Base-by-base conservation (phyloP, 148 eudicot species). In the Vaccinium vitisidaea region DNA sequence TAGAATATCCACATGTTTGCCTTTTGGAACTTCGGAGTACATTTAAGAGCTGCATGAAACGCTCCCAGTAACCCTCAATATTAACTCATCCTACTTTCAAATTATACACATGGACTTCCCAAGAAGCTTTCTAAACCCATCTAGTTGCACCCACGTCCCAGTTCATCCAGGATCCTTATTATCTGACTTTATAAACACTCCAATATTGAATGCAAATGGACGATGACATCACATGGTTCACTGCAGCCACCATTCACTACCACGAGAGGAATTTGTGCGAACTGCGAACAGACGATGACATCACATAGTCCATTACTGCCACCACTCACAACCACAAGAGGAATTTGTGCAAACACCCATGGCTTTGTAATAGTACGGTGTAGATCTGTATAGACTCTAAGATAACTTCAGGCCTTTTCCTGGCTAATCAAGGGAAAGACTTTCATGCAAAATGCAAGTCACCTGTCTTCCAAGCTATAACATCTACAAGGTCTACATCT, bases 91-190 rank as follows among this genome's bases (percentile, higher is more conserved):
- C 5, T 15, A 12, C 49, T 74, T 43, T 18, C 48, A 74, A 67
- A 67, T 23, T 25, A 67, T 67, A 25, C 32, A 25, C 71, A 14
- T 67, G 71, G 15, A 67, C 48, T 74, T 36, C 77, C 46, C 50
- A 74, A 74, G 52, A 74, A 43, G 49, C 48, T 52, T 18, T 32
- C 80, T 52, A 79, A 79, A 30, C 8, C 43, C 77, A 79, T 79
- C 82, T 18, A 79, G 10, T 56, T 56, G 67, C 46, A 56, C 49
- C 15, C 63, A 56, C 19, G 50, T 56, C 70, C 53, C 82, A 32
- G 21, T 46, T 53, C 14, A 54, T 79, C 65, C 79, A 75, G 6
- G n/a, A 21, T 23, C 30, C 25, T 7, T 25, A 8, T 52, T 50
- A 77, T 59, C 5, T 4, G 36, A 50, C 23, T 77, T 77, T 25